phyloP scores from a whole-genome alignment of 1,139 yeast species.

The Yamadazyma friedrichii region DNA sequence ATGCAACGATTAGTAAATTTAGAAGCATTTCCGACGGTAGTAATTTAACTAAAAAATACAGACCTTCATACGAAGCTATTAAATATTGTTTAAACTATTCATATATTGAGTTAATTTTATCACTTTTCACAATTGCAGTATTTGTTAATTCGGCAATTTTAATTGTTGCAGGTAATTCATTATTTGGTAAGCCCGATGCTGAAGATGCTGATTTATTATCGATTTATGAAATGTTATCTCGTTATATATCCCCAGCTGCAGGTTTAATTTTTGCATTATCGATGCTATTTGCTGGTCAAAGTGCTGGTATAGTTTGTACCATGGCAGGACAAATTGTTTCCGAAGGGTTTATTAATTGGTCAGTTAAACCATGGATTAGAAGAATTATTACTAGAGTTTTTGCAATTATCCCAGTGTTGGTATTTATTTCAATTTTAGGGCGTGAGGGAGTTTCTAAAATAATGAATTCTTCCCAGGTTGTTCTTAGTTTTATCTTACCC shows the following conservation, averaged over 20 bases:
- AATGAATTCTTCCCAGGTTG: slow-evolving; percentile 73
- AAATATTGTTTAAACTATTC: slow-evolving; percentile 64
- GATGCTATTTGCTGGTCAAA: slow-evolving; percentile 72
- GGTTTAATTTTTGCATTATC: slow-evolving; percentile 75
- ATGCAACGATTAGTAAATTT: slow-evolving; percentile 28
- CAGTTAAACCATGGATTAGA: slow-evolving; percentile 69
- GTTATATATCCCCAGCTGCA: slow-evolving; percentile 64
- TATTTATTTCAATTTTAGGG: slow-evolving; percentile 63
- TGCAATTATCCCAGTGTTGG: slow-evolving; percentile 70
- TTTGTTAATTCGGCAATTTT: slow-evolving; percentile 75
- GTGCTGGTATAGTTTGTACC: slow-evolving; percentile 85
- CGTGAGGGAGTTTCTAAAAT: slow-evolving; percentile 68
- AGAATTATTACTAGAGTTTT: slow-evolving; percentile 68
- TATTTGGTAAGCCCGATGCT: slow-evolving; percentile 60
- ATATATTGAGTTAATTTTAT: slow-evolving; percentile 60
- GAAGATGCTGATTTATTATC: slow-evolving; percentile 72
- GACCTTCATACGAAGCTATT: slow-evolving; percentile 67
- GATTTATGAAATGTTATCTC: slow-evolving; percentile 63
- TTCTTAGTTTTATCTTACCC: slow-evolving; percentile 66
- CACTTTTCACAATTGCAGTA: slow-evolving; percentile 68
- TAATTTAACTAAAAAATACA: slow-evolving; percentile 39
- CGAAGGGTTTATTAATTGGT: slow-evolving; percentile 82
- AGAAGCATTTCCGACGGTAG: slow-evolving; percentile 39
- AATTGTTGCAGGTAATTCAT: slow-evolving; percentile 71
- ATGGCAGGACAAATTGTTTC: slow-evolving; percentile 85